Percentiles rank a stretch among this genome's conserved stretches.
Conservation (phyloP, 495 filamentous ascomycete genomes). For the Penicillium argentinense region DNA sequence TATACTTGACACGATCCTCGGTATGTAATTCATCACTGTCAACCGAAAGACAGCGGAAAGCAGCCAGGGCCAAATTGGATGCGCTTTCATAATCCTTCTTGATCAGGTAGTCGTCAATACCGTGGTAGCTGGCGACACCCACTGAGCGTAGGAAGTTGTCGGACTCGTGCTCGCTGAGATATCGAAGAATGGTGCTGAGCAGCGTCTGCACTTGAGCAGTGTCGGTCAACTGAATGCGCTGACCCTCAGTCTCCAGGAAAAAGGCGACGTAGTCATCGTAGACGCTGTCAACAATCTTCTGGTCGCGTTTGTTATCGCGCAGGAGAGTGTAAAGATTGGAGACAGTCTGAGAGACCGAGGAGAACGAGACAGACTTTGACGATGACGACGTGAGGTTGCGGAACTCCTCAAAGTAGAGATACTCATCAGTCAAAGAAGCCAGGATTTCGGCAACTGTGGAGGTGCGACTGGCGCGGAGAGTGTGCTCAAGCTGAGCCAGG, state of each 20-base stretch:
- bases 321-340: constrained; percentile 35
- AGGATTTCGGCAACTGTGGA: constrained; percentile 37
- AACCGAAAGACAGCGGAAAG: constrained; percentile 32
- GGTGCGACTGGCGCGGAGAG: constrained; percentile 22
- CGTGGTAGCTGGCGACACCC: constrained; percentile 35
- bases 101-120: constrained; percentile 27
- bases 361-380: constrained; percentile 33
- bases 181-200: constrained; percentile 25
- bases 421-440: constrained; percentile 34
- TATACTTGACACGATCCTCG: constrained; percentile 26
- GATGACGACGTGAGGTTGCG: constrained; percentile 22
- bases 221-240: constrained; percentile 28
- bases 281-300: constrained; percentile 16
- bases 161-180: constrained; percentile 33
- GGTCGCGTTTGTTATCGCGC: constrained; percentile 22
- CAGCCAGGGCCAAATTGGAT: constrained; percentile 31
- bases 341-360: constrained; percentile 24
- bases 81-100: constrained; percentile 26
- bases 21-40: constrained; percentile 26
- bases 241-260: constrained; percentile 32
- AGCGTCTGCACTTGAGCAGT: constrained; percentile 30
- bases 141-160: constrained; percentile 38
- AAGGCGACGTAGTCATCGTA: constrained; percentile 26
- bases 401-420: constrained; percentile 41
- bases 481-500: constrained; percentile 40